phyloP scores from a whole-genome alignment of 1,284 basidiomycete genomes.

The Cerrena zonata region DNA sequence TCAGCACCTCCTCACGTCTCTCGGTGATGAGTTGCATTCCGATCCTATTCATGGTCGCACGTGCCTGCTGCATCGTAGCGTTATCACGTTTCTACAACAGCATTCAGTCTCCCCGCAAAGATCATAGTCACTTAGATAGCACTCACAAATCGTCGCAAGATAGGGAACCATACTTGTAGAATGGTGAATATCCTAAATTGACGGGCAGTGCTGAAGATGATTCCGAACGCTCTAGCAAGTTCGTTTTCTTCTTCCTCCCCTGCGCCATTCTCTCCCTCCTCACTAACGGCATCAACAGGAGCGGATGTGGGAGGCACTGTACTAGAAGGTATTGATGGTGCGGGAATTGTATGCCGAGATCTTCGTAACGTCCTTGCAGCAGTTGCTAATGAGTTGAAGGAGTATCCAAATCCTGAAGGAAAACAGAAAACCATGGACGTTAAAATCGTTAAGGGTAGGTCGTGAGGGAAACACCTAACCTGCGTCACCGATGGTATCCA shows the following conservation, averaged over 20 bases:
- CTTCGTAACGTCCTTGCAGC: constrained; percentile 12
- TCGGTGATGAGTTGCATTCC: constrained; percentile 52
- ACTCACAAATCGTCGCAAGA: constrained; percentile 52
- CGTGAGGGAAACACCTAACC: constrained; percentile 30
- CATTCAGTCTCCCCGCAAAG: not conserved
- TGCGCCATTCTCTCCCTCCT: not conserved
- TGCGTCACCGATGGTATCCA: constrained; percentile 70
- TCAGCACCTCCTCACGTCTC: constrained; percentile 28
- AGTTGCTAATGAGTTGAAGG: constrained; percentile 45
- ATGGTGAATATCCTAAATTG: constrained; percentile 50
- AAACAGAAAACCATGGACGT: not conserved
- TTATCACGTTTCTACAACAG: constrained; percentile 37
- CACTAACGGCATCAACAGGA: not conserved
- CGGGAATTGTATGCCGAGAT: constrained; percentile 3
- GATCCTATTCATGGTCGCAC: constrained; percentile 47
- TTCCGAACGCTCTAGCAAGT: constrained; percentile 49
- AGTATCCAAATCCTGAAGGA: constrained; percentile 54
- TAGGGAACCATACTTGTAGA: constrained; percentile 57
- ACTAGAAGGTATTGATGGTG: not conserved
- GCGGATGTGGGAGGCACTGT: not conserved
- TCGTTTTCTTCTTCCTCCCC: constrained; percentile 39
- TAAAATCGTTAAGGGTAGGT: not conserved
- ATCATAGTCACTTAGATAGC: not conserved
- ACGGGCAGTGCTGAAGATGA: constrained; percentile 47
- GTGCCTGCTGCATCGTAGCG: constrained; percentile 37